A percentile compares a stretch with the other conserved stretches of the same genome.
Evolutionary conservation across 768 basidiomycete species (phyloP).

Genomic region (Lentinula raphanica): DNA sequence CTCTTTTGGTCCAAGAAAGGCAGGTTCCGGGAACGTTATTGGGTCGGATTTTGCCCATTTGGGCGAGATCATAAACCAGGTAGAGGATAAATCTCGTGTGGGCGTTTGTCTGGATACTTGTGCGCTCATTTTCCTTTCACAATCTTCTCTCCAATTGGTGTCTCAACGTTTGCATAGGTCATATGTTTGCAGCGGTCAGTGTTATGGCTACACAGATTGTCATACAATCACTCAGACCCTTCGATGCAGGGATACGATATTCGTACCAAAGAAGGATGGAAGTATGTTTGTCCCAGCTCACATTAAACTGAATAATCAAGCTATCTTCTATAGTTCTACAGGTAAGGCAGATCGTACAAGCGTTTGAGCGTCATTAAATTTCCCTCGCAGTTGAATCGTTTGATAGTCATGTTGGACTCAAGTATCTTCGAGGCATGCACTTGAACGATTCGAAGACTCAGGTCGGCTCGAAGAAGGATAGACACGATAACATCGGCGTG

Average conservation of each 20-base stretch:
- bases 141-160: neutral
- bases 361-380: neutral
- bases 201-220: too few relatives aligned
- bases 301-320: neutral
- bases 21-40: slow-evolving; percentile 9
- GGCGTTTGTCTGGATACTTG: slow-evolving; percentile 88
- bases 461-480: slow-evolving; percentile 64
- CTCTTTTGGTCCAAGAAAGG: neutral
- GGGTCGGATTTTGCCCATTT: slow-evolving; percentile 59
- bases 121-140: slow-evolving; percentile 21
- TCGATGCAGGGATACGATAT: slow-evolving; percentile 77
- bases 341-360: neutral
- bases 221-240: too few relatives aligned
- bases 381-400: slow-evolving; percentile 53
- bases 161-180: slow-evolving; percentile 38
- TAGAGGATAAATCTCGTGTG: slow-evolving; percentile 69
- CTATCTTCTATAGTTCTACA: neutral
- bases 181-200: slow-evolving; percentile 71
- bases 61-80: slow-evolving; percentile 58
- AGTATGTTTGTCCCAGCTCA: slow-evolving; percentile 43
- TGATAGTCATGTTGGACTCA: slow-evolving; percentile 60
- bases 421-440: slow-evolving; percentile 79
- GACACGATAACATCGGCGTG: slow-evolving; percentile 85
- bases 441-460: slow-evolving; percentile 75
- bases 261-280: slow-evolving; percentile 64